Evolutionary conservation across 768 basidiomycete genomes (phyloP).

Genomic region (Exidia glandulosa): DNA sequence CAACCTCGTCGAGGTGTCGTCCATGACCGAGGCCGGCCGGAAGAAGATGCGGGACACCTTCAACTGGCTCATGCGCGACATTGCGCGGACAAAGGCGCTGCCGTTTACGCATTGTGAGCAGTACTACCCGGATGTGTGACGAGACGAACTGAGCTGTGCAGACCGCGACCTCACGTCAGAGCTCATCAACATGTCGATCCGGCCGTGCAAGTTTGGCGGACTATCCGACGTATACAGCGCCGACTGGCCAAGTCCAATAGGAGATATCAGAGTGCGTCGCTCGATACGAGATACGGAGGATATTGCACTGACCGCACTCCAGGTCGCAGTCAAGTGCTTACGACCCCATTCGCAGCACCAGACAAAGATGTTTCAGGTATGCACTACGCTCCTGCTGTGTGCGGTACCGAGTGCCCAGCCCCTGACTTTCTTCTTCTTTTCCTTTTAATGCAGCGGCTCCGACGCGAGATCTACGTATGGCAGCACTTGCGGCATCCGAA

Average conservation of each 20-base stretch:
- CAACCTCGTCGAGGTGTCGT: constrained; percentile 68
- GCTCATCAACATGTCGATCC: background rate
- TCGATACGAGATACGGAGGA: background rate
- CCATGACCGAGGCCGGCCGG: constrained; percentile 42
- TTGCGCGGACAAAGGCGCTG: constrained; percentile 15
- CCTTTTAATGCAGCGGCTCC: background rate
- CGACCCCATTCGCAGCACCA: background rate
- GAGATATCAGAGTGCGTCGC: background rate
- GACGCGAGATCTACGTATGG: constrained; percentile 8
- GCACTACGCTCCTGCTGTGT: background rate
- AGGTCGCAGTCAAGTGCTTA: background rate
- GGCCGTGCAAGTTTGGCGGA: background rate
- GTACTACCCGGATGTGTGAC: background rate
- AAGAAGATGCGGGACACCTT: constrained; percentile 66
- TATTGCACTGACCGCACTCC: background rate
- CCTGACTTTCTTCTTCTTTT: background rate
- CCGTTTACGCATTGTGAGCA: background rate
- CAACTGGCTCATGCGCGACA: constrained; percentile 59
- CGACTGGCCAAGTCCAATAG: background rate
- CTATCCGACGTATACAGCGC: background rate
- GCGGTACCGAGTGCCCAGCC: too few species aligned
- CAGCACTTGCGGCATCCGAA: constrained; percentile 11
- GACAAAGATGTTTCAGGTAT: background rate
- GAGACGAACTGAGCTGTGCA: background rate
- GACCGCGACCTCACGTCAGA: background rate